A percentile compares a stretch with the other conserved stretches of the same genome.
These are phyloP conservation scores for Penicillium psychrosexuale DNA, from an alignment of 2,329 filamentous ascomycete genomes.

Conservation along the genomic window DNA sequence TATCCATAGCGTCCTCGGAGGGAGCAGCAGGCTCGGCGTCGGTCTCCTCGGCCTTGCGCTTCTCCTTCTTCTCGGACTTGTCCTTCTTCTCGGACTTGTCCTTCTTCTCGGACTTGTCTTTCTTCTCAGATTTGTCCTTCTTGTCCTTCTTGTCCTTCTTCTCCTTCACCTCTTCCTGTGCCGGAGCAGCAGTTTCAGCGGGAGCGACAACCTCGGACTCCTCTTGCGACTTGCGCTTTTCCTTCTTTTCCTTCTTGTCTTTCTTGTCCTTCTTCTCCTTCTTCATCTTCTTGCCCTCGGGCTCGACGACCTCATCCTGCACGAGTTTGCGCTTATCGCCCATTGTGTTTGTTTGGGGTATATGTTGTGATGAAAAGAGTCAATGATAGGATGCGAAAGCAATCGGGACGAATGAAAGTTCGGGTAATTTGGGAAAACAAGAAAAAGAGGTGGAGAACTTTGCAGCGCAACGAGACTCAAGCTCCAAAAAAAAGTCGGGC, in stretches of 20 bases:
- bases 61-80: slow-evolving; percentile 12
- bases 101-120: slow-evolving; percentile 13
- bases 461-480: slow-evolving; percentile 4
- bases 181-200: slow-evolving; percentile 1
- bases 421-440: neutral
- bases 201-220: slow-evolving; percentile 2
- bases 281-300: slow-evolving; percentile 35
- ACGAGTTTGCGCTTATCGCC: slow-evolving; percentile 41
- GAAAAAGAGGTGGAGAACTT: neutral
- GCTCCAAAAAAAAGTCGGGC: slow-evolving; percentile 26
- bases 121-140: slow-evolving; percentile 12
- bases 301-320: slow-evolving; percentile 30
- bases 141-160: slow-evolving; percentile 20
- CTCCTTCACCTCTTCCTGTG: slow-evolving; percentile 15
- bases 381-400: neutral
- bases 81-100: slow-evolving; percentile 16
- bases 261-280: slow-evolving; percentile 29
- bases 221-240: slow-evolving; percentile 12
- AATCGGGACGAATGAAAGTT: neutral
- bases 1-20: slow-evolving; percentile 9
- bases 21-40: slow-evolving; percentile 9
- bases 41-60: slow-evolving; percentile 14
- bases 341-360: slow-evolving; percentile 25
- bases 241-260: slow-evolving; percentile 21
- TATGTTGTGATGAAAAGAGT: neutral